Percentiles rank a stretch among this genome's conserved stretches.
These are phyloP conservation scores for Exsudoporus frostii DNA, from an alignment of 768 basidiomycete species.

Conservation along the genomic window DNA sequence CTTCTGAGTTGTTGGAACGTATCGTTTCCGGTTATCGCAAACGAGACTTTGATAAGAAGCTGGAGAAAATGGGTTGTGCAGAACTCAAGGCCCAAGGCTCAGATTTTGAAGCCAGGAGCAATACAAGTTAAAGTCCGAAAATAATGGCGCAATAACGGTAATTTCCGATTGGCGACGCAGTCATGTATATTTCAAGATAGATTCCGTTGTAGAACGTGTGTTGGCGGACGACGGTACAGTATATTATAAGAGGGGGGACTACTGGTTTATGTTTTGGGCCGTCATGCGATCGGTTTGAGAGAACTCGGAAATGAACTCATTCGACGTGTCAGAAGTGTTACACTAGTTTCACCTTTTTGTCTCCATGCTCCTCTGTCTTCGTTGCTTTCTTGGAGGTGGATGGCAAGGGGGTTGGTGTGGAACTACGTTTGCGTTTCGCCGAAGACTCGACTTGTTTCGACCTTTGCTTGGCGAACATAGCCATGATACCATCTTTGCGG, in stretches of 20 bases:
- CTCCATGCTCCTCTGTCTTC: conserved; percentile 14
- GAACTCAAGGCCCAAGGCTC: conserved; percentile 63
- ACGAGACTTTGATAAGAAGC: conserved; percentile 83
- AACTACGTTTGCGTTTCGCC: conserved; percentile 30
- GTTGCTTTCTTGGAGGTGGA: neutral
- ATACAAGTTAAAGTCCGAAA: conserved; percentile 2
- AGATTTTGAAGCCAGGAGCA: conserved; percentile 17
- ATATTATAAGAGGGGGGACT: conserved; percentile 6
- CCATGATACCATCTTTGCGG: conserved; percentile 83
- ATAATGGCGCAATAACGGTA: neutral
- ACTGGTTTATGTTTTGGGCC: neutral
- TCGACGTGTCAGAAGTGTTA: neutral
- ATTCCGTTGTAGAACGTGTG: neutral
- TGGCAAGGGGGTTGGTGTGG: conserved; percentile 9
- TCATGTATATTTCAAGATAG: neutral
- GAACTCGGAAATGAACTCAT: neutral
- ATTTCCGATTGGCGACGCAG: neutral
- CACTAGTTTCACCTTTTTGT: conserved; percentile 22
- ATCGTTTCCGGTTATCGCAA: conserved; percentile 86
- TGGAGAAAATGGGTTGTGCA: conserved; percentile 81
- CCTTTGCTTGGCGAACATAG: conserved; percentile 72
- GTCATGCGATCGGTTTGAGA: neutral
- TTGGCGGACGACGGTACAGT: conserved; percentile 1
- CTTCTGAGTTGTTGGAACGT: conserved; percentile 87
- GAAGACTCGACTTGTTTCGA: conserved; percentile 16